A percentile compares a stretch with the other conserved stretches of the same genome.
phyloP scores from a whole-genome alignment of 2,329 filamentous ascomycete genomes.

The Cryphonectria radicalis region DNA sequence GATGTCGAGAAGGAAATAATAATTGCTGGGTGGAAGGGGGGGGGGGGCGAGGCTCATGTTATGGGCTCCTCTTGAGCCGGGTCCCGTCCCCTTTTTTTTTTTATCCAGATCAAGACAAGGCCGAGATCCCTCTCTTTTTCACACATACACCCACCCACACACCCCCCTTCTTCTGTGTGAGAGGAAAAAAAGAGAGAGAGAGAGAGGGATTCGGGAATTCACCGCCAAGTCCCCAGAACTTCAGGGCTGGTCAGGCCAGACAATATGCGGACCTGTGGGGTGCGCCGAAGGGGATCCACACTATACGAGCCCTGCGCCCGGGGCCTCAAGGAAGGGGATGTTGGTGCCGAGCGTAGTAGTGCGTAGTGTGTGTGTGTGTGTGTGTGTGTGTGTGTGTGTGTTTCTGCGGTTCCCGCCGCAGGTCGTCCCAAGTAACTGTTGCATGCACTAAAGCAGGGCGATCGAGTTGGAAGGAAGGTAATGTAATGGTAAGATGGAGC shows the following conservation, averaged over 20 bases:
- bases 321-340: conserved; percentile 9
- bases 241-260: conserved; percentile 26
- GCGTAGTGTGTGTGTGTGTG: not conserved
- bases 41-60: not conserved
- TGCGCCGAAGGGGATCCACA: conserved; percentile 27
- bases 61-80: conserved; percentile 5
- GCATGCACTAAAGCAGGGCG: not conserved
- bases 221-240: conserved; percentile 27
- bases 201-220: conserved; percentile 26
- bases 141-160: not conserved
- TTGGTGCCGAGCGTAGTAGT: conserved; percentile 10
- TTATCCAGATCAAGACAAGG: conserved; percentile 19
- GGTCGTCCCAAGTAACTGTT: not conserved
- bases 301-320: conserved; percentile 27
- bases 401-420: not conserved
- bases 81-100: conserved; percentile 24
- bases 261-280: conserved; percentile 30
- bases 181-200: not conserved
- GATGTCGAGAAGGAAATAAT: not conserved
- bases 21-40: not conserved
- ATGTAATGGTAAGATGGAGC: not conserved
- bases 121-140: not conserved
- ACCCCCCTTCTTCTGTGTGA: not conserved
- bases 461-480: not conserved
- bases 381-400: not conserved